These are phyloP conservation scores for Dendrobium huoshanense DNA, from an alignment of 106 monocot species.

Conservation along the genomic window DNA sequence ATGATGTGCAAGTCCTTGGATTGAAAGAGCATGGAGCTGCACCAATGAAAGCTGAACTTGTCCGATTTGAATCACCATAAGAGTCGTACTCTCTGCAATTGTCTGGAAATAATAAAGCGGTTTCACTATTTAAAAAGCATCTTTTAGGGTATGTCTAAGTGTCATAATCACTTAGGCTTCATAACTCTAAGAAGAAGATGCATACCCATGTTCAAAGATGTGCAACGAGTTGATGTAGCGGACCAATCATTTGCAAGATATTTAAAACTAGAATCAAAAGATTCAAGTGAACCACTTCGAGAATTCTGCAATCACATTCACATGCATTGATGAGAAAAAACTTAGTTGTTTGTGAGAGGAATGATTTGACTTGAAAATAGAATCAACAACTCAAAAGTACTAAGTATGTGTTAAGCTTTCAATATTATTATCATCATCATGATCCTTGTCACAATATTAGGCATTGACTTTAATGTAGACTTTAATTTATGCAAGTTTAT, in stretches of 20 bases:
- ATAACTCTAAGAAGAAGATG: background rate
- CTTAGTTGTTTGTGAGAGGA: background rate
- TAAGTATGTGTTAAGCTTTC: background rate
- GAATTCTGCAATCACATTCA: slow-evolving; percentile 30
- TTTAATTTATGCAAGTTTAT: background rate
- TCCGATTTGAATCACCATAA: slow-evolving; percentile 2
- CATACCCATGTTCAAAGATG: slow-evolving; percentile 18
- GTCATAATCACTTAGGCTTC: background rate
- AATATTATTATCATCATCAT: background rate
- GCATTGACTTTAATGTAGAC: background rate
- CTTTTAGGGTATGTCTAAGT: background rate
- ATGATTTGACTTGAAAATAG: background rate
- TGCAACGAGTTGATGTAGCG: slow-evolving; percentile 17
- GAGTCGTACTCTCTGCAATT: background rate
- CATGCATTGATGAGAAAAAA: background rate
- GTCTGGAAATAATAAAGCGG: slow-evolving; percentile 13
- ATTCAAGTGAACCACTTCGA: slow-evolving; percentile 23
- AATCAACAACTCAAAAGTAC: background rate
- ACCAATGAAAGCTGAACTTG: slow-evolving; percentile 11
- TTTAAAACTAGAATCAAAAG: slow-evolving; percentile 41
- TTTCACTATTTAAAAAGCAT: background rate
- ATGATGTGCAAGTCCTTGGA: slow-evolving; percentile 41
- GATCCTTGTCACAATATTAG: background rate
- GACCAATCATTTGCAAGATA: slow-evolving; percentile 11
- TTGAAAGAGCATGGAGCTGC: slow-evolving; percentile 16